A percentile compares a stretch with the other conserved stretches of the same genome.
These are phyloP conservation scores for Backusella liffmaniae DNA, from an alignment of 192 early-diverging fungal species.

Conservation along the genomic window DNA sequence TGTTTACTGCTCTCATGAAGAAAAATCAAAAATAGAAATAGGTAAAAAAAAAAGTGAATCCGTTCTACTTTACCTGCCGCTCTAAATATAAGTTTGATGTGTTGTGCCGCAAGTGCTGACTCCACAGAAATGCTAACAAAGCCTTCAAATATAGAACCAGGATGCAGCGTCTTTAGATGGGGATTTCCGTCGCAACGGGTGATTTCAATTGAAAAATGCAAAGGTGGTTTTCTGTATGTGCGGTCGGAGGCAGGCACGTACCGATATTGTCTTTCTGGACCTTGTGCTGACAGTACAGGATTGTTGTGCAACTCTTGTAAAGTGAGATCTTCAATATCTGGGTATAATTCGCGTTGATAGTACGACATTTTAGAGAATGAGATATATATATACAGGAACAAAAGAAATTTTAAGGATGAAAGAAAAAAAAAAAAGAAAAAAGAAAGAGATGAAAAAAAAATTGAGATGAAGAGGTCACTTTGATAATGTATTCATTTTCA, in stretches of 20 bases:
- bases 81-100: constrained; percentile 27
- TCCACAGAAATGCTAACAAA: constrained; percentile 11
- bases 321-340: neutral
- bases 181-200: neutral
- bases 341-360: neutral
- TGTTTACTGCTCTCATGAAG: neutral
- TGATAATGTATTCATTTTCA: neutral
- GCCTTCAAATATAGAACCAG: constrained; percentile 23
- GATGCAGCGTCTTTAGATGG: neutral
- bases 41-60: neutral
- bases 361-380: neutral
- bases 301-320: neutral
- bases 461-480: neutral
- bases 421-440: neutral
- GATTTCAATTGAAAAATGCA: neutral
- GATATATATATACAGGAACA: constrained; percentile 1
- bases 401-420: neutral
- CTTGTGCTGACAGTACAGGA: neutral
- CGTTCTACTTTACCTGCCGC: constrained; percentile 21
- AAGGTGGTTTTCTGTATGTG: neutral
- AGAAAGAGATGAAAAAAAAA: constrained; percentile 5
- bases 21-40: neutral
- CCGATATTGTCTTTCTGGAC: neutral
- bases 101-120: constrained; percentile 18
- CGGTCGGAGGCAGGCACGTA: neutral